A percentile compares a stretch with the other conserved stretches of the same genome.
Evolutionary conservation across 2,329 filamentous ascomycete genomes (phyloP).

Genomic region (Monilinia polystroma): DNA sequence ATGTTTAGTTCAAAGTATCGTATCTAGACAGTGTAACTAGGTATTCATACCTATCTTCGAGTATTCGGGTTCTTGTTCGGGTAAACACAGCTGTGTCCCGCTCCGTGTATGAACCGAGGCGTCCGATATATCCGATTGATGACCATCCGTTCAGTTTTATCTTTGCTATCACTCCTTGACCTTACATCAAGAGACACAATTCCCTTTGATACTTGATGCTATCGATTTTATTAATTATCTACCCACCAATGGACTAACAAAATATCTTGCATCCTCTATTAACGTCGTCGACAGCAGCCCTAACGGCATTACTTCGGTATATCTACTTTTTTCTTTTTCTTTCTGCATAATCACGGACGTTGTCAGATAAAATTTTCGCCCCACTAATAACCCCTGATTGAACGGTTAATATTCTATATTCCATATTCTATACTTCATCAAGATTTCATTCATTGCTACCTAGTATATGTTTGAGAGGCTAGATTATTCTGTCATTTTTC

Average conservation of each 20-base stretch:
- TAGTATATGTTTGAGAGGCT: neutral
- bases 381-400: constrained; percentile 9
- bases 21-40: neutral
- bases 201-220: too few relatives aligned
- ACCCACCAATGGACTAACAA: too few relatives aligned
- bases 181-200: too few relatives aligned
- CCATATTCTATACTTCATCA: too few relatives aligned
- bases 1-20: too few relatives aligned
- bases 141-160: too few relatives aligned
- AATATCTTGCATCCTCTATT: neutral
- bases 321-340: too few relatives aligned
- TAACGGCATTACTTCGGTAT: constrained; percentile 13
- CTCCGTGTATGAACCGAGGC: neutral
- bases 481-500: neutral
- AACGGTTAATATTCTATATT: neutral
- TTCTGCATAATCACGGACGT: constrained; percentile 5
- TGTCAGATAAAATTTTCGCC: constrained; percentile 14
- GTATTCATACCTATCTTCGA: neutral
- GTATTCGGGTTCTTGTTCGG: too few relatives aligned
- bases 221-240: too few relatives aligned
- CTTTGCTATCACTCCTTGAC: too few relatives aligned
- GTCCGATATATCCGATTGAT: neutral
- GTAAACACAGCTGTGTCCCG: too few relatives aligned
- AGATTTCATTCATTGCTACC: neutral
- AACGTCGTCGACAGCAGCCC: neutral